These are phyloP conservation scores for Penicillium brevicompactum DNA, from an alignment of 2,329 filamentous ascomycete genomes.

Conservation along the genomic window DNA sequence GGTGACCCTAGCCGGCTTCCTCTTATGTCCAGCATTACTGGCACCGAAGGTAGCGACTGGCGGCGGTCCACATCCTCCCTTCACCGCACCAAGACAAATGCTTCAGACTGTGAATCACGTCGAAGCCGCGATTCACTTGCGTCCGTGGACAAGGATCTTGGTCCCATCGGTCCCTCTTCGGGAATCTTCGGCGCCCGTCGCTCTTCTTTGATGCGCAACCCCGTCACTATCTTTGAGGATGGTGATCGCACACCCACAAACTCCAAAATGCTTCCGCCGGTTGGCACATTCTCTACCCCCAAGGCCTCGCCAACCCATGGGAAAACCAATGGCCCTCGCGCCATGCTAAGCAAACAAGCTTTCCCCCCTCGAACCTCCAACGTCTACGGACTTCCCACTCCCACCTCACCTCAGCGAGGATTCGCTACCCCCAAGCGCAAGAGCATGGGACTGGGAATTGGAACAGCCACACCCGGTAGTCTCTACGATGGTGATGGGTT, in stretches of 20 bases:
- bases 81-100: constrained; percentile 27
- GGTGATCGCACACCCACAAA: constrained; percentile 22
- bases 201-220: constrained; percentile 23
- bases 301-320: constrained; percentile 13
- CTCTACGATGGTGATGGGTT: constrained; percentile 49
- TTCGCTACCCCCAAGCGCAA: constrained; percentile 32
- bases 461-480: constrained; percentile 46
- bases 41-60: constrained; percentile 26
- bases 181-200: constrained; percentile 12
- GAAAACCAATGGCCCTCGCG: constrained; percentile 18
- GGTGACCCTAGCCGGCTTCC: constrained; percentile 16
- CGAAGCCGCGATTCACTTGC: constrained; percentile 11
- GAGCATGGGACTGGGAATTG: constrained; percentile 31
- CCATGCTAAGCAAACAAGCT: constrained; percentile 15
- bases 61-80: constrained; percentile 32
- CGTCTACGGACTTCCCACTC: constrained; percentile 10
- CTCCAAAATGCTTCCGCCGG: constrained; percentile 4
- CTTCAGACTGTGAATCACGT: constrained; percentile 15
- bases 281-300: constrained; percentile 15
- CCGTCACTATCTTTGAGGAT: constrained; percentile 46
- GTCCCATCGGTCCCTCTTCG: constrained; percentile 10
- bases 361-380: constrained; percentile 18
- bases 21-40: constrained; percentile 19
- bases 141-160: constrained; percentile 7
- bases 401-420: constrained; percentile 20